These are phyloP conservation scores for Wickerhamiella lipophila DNA, from an alignment of 805 yeast species.

Conservation along the genomic window DNA sequence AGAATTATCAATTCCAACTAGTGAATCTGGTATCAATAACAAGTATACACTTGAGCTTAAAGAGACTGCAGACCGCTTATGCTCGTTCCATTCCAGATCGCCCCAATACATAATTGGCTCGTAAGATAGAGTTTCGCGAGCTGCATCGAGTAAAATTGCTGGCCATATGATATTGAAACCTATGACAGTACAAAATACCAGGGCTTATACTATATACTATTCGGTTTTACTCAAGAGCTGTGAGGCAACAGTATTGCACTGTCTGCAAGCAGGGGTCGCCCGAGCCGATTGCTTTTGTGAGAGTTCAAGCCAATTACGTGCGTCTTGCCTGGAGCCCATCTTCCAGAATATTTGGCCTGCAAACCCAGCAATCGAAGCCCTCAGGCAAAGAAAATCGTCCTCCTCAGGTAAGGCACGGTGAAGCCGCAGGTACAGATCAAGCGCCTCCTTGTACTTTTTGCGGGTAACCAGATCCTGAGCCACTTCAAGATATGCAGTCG, in stretches of 20 bases:
- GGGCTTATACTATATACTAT: background rate
- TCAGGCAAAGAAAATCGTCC: constrained; percentile 17
- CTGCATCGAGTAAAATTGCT: too few species aligned
- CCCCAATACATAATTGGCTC: too few species aligned
- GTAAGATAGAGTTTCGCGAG: too few species aligned
- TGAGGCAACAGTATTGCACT: constrained; percentile 16
- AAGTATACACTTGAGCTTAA: too few species aligned
- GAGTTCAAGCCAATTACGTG: constrained; percentile 17
- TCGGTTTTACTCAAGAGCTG: constrained; percentile 11
- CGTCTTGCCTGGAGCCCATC: constrained; percentile 18
- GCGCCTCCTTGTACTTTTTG: constrained; percentile 18
- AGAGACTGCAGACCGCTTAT: too few species aligned
- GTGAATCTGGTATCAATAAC: too few species aligned
- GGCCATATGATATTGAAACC: too few species aligned
- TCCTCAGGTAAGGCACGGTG: constrained; percentile 18
- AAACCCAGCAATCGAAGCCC: constrained; percentile 19
- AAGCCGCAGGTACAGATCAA: constrained; percentile 18
- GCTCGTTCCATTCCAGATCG: too few species aligned
- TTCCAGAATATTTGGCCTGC: constrained; percentile 22
- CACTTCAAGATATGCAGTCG: constrained; percentile 19
- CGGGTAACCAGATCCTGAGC: constrained; percentile 17
- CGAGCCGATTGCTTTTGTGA: constrained; percentile 15
- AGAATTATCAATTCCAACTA: too few species aligned
- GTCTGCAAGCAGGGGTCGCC: constrained; percentile 19
- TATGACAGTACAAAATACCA: too few species aligned